These are phyloP conservation scores for Seiridium unicorne DNA, from an alignment of 2,329 filamentous ascomycete species.

Conservation along the genomic window DNA sequence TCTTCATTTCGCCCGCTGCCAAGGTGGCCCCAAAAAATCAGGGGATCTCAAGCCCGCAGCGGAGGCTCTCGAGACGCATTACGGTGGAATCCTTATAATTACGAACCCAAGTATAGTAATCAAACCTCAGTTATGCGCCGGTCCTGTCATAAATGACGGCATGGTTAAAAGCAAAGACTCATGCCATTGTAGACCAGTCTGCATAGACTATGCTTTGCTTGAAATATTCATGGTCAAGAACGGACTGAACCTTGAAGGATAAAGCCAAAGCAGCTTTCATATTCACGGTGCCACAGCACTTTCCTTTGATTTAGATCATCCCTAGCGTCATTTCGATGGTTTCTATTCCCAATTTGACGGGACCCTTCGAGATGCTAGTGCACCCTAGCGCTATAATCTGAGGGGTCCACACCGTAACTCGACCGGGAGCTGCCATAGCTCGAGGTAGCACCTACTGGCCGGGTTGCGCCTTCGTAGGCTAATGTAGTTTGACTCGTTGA, in stretches of 20 bases:
- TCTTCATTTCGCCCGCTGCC: neutral
- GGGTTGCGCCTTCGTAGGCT: too few species aligned
- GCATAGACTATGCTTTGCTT: too few species aligned
- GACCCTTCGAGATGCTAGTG: slow-evolving; percentile 2
- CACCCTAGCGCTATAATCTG: neutral
- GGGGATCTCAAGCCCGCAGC: neutral
- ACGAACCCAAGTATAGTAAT: neutral
- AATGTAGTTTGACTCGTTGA: too few species aligned
- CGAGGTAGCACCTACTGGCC: neutral
- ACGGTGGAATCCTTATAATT: neutral
- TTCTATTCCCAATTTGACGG: slow-evolving; percentile 1
- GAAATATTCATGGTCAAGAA: neutral
- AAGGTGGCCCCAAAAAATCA: neutral
- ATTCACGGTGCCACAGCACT: neutral
- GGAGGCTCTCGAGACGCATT: neutral
- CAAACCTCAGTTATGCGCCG: slow-evolving; percentile 1
- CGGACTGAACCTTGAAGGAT: neutral
- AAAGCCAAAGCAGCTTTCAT: neutral
- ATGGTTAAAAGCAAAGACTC: neutral
- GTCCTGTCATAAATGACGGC: neutral
- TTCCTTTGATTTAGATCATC: slow-evolving; percentile 8
- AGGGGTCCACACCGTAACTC: neutral
- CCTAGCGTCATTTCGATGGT: slow-evolving; percentile 1
- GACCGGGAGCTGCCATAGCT: neutral
- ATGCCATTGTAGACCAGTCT: neutral